Evolutionary conservation across 139 green algal genomes (phyloP).

Genomic region (Asterochloris sp.): DNA sequence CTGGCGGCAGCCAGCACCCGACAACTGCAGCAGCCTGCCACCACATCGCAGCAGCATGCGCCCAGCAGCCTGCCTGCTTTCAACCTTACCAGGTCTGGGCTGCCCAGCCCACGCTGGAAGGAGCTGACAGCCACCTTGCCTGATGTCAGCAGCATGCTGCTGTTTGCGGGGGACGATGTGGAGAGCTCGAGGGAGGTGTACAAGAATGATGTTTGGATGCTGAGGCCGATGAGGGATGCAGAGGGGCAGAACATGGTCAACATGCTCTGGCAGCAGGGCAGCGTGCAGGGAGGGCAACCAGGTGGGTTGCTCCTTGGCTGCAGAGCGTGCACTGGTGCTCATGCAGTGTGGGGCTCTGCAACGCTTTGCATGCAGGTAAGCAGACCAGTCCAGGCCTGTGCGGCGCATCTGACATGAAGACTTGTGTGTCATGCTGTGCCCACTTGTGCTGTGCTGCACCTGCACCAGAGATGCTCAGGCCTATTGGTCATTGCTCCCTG

Average conservation of each 20-base stretch:
- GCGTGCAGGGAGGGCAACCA: too few species aligned
- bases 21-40: background rate
- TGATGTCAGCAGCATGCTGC: constrained; percentile 1
- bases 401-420: too few species aligned
- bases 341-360: too few species aligned
- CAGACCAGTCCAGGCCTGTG: too few species aligned
- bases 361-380: too few species aligned
- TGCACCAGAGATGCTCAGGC: too few species aligned
- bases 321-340: too few species aligned
- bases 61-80: background rate
- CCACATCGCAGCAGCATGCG: background rate
- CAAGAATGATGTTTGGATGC: background rate
- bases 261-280: background rate
- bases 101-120: constrained; percentile 9
- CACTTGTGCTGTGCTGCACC: too few species aligned
- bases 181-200: background rate
- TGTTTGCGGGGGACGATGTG: constrained; percentile 9
- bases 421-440: too few species aligned
- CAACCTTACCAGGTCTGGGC: background rate
- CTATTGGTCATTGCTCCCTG: background rate
- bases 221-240: background rate
- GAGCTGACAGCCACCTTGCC: background rate
- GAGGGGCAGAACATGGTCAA: background rate
- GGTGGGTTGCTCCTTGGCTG: too few species aligned
- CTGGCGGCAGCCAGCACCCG: background rate